Percentiles rank a stretch among this genome's conserved stretches.
These are phyloP conservation scores for Nothopassalora personata DNA, from an alignment of 2,329 filamentous ascomycete genomes.

Conservation along the genomic window DNA sequence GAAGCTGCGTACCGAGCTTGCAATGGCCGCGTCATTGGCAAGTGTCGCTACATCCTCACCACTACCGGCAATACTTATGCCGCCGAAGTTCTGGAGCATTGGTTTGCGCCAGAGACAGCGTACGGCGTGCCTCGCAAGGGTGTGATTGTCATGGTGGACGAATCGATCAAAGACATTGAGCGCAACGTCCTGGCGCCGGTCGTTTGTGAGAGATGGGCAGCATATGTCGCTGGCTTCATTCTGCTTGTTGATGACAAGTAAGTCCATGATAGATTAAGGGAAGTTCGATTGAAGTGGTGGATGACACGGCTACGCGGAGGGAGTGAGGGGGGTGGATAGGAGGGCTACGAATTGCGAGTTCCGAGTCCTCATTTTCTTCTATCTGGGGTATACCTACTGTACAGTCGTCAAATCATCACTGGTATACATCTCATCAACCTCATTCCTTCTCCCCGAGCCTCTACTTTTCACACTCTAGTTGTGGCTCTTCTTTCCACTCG, in stretches of 20 bases:
- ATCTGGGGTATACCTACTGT: not conserved
- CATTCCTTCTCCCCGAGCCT: not conserved
- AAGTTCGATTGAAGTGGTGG: too few relatives aligned
- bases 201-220: not conserved
- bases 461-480: too few relatives aligned
- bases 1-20: not conserved
- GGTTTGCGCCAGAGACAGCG: too few relatives aligned
- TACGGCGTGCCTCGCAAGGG: conserved; percentile 1
- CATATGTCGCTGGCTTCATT: not conserved
- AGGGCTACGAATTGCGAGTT: not conserved
- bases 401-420: not conserved
- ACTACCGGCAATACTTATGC: conserved; percentile 5
- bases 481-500: conserved; percentile 3
- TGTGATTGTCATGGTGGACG: conserved; percentile 15
- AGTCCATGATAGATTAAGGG: not conserved
- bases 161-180: conserved; percentile 19
- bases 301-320: not conserved
- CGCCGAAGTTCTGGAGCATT: too few relatives aligned
- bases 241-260: conserved; percentile 6
- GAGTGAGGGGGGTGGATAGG: not conserved
- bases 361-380: not conserved
- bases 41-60: not conserved
- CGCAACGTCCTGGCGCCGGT: conserved; percentile 9
- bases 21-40: conserved; percentile 1
- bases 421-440: not conserved